Evolutionary conservation across 345 rosid genomes (phyloP).

Genomic region (Angophora floribunda): DNA sequence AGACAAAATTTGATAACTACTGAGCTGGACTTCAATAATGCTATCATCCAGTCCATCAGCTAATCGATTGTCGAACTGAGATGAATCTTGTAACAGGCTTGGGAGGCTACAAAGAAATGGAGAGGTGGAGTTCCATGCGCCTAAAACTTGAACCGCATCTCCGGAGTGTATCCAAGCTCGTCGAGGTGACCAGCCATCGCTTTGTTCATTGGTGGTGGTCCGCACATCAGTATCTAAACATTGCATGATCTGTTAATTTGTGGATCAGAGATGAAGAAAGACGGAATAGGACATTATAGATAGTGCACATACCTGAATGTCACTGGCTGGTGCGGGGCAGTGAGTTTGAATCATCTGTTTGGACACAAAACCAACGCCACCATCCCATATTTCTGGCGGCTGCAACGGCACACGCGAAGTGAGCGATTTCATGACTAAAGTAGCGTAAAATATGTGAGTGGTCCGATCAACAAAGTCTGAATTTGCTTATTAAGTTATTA

Average conservation of each 20-base stretch:
- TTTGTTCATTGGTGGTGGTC: slow-evolving; percentile 65
- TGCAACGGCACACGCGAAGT: not conserved
- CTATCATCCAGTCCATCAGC: not conserved
- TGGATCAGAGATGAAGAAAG: not conserved
- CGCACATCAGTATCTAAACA: slow-evolving; percentile 45
- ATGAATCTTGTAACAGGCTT: not conserved
- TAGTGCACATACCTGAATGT: slow-evolving; percentile 28
- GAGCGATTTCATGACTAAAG: not conserved
- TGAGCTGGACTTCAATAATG: not conserved
- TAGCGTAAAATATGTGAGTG: not conserved
- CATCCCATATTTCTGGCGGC: slow-evolving; percentile 53
- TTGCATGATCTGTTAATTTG: not conserved
- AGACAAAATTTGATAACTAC: not conserved
- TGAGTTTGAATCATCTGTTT: slow-evolving; percentile 51
- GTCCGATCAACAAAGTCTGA: not conserved
- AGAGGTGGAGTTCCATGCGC: not conserved
- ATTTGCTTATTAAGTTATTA: not conserved
- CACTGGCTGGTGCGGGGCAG: slow-evolving; percentile 51
- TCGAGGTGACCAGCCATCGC: slow-evolving; percentile 54
- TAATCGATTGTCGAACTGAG: not conserved
- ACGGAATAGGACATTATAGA: not conserved
- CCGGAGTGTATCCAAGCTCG: slow-evolving; percentile 38
- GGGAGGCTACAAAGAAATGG: not conserved
- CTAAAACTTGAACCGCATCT: slow-evolving; percentile 64
- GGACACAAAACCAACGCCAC: slow-evolving; percentile 49